Base-by-base conservation (phyloP, 2,329 filamentous ascomycete genomes). In the Cryoendolithus antarcticus region DNA sequence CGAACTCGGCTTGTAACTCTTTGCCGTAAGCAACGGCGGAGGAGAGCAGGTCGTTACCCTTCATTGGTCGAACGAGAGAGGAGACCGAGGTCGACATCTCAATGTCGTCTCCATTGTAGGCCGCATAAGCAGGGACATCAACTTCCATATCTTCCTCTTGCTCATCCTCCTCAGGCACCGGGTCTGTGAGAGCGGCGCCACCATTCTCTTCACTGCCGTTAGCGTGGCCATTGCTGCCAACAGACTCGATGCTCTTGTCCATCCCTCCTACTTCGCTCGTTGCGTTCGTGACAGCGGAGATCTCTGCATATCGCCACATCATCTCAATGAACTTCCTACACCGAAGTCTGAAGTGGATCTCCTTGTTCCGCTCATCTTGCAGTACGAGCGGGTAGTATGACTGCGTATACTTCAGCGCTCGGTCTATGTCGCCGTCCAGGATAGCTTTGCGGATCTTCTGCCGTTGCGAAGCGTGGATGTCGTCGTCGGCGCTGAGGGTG, bases 251-350 rank as follows among this genome's bases (percentile, higher is more conserved):
- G 7, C 24, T 48, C 48, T 52, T 48, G 24, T 6, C 24, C 24
- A 27, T 27, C 24, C 24, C 24, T 27, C 24, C 24, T 27, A 8
- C 24, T 27, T 27, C 24, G n/a, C 6, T 35, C 10, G 28, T 30
- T 12, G 30, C 21, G 10, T 29, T 15, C 38, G 46, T 56, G 47
- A 42, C 61, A 29, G 69, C 63, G 52, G 70, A 71, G 11, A 82
- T 61, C 49, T 88, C 81, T 2, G 80, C 77, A 29, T 78, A 79
- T 42, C 72, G 74, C 31, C 82, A 75, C 52, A 93, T 86, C 80
- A 98, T 89, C 60, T 98, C 91, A 44, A 96, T 80, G 58, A 96
- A 95, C 57, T 91, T 93, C 44, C 86, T 78, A 56, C 88, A 95
- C 48, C 81, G 77, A 35, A 98, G 67, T 42, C 80, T 82, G 62